Percentiles rank a stretch among this genome's conserved stretches.
phyloP scores from a whole-genome alignment of 2,329 filamentous ascomycete genomes.

The Nigrograna mackinnonii region DNA sequence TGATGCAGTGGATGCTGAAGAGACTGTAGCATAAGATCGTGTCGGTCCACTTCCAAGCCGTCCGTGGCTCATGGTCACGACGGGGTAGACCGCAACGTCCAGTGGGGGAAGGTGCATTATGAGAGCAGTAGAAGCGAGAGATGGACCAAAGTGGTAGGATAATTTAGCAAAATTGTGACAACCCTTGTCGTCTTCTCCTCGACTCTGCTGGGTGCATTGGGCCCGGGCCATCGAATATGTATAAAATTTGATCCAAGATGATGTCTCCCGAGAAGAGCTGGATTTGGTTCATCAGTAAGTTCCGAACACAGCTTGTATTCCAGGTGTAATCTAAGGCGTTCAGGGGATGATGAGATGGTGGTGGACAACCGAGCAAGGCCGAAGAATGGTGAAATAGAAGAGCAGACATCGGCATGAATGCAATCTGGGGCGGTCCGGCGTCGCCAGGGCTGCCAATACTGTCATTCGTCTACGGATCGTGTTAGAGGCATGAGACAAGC shows the following conservation, averaged over 20 bases:
- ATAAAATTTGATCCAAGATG: slow-evolving; percentile 4
- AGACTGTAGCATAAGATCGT: slow-evolving; percentile 25
- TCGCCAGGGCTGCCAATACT: slow-evolving; percentile 12
- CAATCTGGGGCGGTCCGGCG: slow-evolving; percentile 8
- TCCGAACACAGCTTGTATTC: slow-evolving; percentile 3
- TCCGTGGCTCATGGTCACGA: slow-evolving; percentile 39
- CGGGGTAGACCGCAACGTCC: slow-evolving; percentile 33
- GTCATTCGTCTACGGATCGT: slow-evolving; percentile 10
- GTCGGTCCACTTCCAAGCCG: slow-evolving; percentile 23
- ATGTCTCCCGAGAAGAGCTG: slow-evolving; percentile 1
- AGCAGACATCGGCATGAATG: slow-evolving; percentile 12
- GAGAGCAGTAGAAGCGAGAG: slow-evolving; percentile 14
- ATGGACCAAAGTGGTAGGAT: slow-evolving; percentile 16
- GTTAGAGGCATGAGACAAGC: slow-evolving; percentile 13
- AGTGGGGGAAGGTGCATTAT: slow-evolving; percentile 43
- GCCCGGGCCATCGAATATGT: slow-evolving; percentile 8
- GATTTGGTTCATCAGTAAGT: slow-evolving; percentile 1
- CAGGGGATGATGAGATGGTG: slow-evolving; percentile 8
- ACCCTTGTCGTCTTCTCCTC: slow-evolving; percentile 3
- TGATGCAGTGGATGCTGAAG: slow-evolving; percentile 29
- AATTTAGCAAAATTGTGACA: slow-evolving; percentile 2
- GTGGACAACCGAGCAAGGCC: slow-evolving; percentile 24
- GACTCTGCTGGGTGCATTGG: slow-evolving; percentile 4
- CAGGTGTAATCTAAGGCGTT: slow-evolving; percentile 10
- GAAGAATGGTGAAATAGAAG: slow-evolving; percentile 8